Evolutionary conservation across 176 grass and related monocot species (phyloP), one percentile per base, ranked within the genome.

Genomic region (Oryza nivara): DNA sequence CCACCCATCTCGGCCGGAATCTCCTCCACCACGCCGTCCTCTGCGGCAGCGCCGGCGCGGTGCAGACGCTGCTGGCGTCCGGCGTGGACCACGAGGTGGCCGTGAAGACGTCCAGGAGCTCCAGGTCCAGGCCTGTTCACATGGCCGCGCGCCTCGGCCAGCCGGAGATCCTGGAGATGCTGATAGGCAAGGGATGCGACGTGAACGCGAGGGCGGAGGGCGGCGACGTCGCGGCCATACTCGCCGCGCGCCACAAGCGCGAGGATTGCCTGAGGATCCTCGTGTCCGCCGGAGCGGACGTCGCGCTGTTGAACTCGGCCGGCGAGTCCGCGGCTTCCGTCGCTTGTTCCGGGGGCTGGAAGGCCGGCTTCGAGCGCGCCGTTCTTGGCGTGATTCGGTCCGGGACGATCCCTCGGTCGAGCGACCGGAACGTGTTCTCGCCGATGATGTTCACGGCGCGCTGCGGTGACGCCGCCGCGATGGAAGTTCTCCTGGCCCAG

Each of bases 11-110:
- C 0, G 96, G 91, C 32, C 80, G 93, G 11, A 86, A 86, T 45
- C 93, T 96, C 34, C 91, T 99, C 79, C 96, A 99, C 84, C 96
- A 99, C 44, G 96, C 93, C 45, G 79, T 99, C 85, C 96, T 99
- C 35, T 99, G 96, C 36, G 90, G 89, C 3, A 96, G 91, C 71
- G 61, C 82, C 8, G 74, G 89, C 54, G 91, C 93, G 5, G 89
- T 92, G 40, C 81, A 88, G 36, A 82, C 91, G 69, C 83, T 99
- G 51, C 77, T 99, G 74, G 73, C 90, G 6, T 83, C 68, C 2
- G 90, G 96, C 3, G 91, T 56, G 3, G 90, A 99, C 67, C 47
- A 64, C 1, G 93, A 99, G 70, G 76, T 88, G 19, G 56, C 89
- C 0, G 90, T 99, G 72, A 96, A 84, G 80, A 90, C 88, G 5